A percentile compares a stretch with the other conserved stretches of the same genome.
Evolutionary conservation across 1,139 yeast genomes (phyloP).

Genomic region (Candida tropicalis): DNA sequence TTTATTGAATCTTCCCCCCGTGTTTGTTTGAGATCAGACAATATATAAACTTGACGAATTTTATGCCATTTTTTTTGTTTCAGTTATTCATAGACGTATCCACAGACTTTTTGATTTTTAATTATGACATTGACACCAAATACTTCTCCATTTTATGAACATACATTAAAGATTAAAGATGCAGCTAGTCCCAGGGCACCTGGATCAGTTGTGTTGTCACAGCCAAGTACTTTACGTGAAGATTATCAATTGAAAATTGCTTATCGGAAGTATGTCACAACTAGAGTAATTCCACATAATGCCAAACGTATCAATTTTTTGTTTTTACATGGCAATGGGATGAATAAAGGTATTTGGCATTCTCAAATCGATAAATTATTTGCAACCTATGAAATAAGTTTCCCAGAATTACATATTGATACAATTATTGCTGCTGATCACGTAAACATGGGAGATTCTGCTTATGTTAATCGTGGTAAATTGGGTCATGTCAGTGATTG

Average conservation of each 20-base stretch:
- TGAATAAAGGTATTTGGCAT: conserved; percentile 66
- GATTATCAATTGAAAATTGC: conserved; percentile 35
- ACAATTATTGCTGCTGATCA: conserved; percentile 54
- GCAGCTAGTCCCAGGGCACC: conserved; percentile 37
- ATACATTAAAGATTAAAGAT: conserved; percentile 14
- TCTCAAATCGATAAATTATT: conserved; percentile 53
- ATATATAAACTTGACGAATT: too few relatives aligned
- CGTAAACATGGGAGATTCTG: conserved; percentile 70
- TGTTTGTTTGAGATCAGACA: too few relatives aligned
- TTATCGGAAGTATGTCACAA: conserved; percentile 36
- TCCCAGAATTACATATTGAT: conserved; percentile 31
- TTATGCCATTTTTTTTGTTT: too few relatives aligned
- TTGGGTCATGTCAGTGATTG: conserved; percentile 59
- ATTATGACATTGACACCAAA: conserved; percentile 16
- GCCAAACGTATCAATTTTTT: conserved; percentile 50
- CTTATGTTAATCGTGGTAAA: conserved; percentile 49
- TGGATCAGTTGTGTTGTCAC: conserved; percentile 24
- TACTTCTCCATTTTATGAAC: conserved; percentile 16
- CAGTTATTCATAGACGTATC: too few relatives aligned
- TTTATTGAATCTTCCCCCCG: too few relatives aligned
- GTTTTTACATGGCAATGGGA: conserved; percentile 72
- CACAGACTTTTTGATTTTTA: too few relatives aligned
- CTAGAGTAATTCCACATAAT: conserved; percentile 17
- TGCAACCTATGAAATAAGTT: conserved; percentile 12
- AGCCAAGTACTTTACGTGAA: conserved; percentile 25